Percentiles rank a stretch among this genome's conserved stretches.
phyloP scores from a whole-genome alignment of 179 eudicot species.

The Silene coronaria region DNA sequence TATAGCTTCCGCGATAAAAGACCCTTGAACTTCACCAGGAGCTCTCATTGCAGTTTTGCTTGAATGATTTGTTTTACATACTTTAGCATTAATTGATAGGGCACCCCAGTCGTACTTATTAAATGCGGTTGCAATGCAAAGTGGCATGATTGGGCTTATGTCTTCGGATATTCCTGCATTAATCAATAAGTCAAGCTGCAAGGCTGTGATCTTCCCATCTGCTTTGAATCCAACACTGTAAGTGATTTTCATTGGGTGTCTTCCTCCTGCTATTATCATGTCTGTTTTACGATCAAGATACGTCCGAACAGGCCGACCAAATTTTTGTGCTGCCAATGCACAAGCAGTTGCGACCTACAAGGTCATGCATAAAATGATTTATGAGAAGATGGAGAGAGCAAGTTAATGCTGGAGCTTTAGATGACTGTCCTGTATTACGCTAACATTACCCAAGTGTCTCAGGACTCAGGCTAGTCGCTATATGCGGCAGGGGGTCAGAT shows the following conservation, averaged over 20 bases:
- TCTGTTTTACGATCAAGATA: conserved; percentile 78
- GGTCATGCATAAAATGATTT: background rate
- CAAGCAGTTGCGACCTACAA: conserved; percentile 74
- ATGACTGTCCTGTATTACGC: too few species aligned
- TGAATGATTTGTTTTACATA: conserved; percentile 76
- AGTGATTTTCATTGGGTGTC: conserved; percentile 84
- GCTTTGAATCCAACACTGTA: conserved; percentile 80
- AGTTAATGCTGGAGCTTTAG: too few species aligned
- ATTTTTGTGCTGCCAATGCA: conserved; percentile 77
- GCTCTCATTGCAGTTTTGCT: conserved; percentile 83
- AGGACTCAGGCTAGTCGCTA: too few species aligned
- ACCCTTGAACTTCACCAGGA: conserved; percentile 81
- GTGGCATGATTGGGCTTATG: conserved; percentile 65
- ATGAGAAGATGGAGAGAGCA: conserved; percentile 26
- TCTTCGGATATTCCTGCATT: conserved; percentile 61
- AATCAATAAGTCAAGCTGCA: conserved; percentile 56
- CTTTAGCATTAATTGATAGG: conserved; percentile 61
- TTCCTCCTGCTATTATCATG: conserved; percentile 85
- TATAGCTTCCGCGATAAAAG: conserved; percentile 78
- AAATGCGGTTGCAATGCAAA: conserved; percentile 35
- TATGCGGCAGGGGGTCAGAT: too few species aligned
- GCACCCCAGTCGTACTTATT: conserved; percentile 90
- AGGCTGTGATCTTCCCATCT: conserved; percentile 78
- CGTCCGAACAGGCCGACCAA: conserved; percentile 64
- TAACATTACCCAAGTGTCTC: too few species aligned